A percentile compares a stretch with the other conserved stretches of the same genome.
Conservation (phyloP, 2,329 filamentous ascomycete genomes). For the Colletotrichum liaoningense region DNA sequence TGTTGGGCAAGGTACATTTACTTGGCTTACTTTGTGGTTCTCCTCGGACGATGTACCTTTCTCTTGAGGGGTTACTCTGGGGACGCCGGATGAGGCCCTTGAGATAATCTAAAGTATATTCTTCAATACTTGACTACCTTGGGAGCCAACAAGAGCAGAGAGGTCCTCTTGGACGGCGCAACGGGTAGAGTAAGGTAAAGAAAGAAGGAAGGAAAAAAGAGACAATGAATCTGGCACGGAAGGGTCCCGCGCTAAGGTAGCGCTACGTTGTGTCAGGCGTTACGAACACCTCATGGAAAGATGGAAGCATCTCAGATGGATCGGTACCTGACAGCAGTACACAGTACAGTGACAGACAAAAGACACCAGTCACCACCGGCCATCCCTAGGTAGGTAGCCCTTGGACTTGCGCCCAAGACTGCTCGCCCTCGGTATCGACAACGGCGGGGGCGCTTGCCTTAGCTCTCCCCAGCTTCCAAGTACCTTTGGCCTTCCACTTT, state of each 20-base stretch:
- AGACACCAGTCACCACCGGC: background rate
- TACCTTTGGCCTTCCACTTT: background rate
- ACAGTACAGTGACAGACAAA: background rate
- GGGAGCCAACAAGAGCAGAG: background rate
- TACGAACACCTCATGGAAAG: background rate
- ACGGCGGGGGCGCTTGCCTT: background rate
- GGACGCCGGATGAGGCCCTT: background rate
- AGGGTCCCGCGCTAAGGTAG: conserved; percentile 6
- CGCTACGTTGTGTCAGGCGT: conserved; percentile 1
- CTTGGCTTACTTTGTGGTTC: conserved; percentile 3
- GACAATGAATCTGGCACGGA: background rate
- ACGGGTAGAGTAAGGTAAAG: background rate
- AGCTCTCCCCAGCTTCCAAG: background rate
- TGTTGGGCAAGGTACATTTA: conserved; percentile 4
- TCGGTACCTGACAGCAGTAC: conserved; percentile 8
- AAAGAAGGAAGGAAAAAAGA: background rate
- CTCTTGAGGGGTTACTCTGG: background rate
- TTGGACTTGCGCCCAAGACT: background rate
- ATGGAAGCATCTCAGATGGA: conserved; percentile 2
- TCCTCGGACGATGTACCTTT: background rate
- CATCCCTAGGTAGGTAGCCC: no score
- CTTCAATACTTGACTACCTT: background rate
- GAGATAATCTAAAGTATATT: background rate
- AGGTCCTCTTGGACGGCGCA: background rate
- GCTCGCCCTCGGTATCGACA: background rate